Base-by-base conservation (phyloP, 164 flowering plant genomes). In the Aristolochia californica region DNA sequence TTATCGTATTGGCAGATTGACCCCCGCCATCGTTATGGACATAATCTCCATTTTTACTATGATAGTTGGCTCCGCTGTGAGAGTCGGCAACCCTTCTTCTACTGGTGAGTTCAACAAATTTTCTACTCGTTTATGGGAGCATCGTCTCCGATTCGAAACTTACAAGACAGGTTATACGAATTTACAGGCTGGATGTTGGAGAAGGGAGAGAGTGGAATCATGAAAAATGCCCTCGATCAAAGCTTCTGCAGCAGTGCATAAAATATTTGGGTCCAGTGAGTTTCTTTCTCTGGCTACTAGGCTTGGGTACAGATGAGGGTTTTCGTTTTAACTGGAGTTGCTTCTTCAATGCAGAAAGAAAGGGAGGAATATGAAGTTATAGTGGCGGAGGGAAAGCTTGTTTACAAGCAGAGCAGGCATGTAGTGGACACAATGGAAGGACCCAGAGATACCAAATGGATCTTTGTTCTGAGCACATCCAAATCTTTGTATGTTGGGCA, bases 11-110 rank as follows among this genome's bases (percentile, higher is more conserved):
- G n/a, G 70, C 63, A 93, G 98, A 93, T 93, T 61, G 98, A 93
- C 74, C 96, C 97, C 43, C 79, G 98, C 18, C 98, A 93, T 60
- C 95, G 98, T 4, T 93, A 93, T 69, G 98, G 98, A 26, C 97
- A 89, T 60, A 93, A 89, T 68, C 89, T 93, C 56, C 96, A 87
- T 34, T 82, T 83, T 62, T 93, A 89, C 61, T 93, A 83, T 63
- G 79, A 50, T 61, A 75, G 59, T 17, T 93, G 98, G 98, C 83
- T 89, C n/a, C 83, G 79, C 10, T 85, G 97, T 64, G 74, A 83
- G 18, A 89, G 97, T 59, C 73, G 61, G 70, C 78, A 93, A 40
- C 98, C 98, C 13, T 93, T 88, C 71, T 93, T 93, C 74, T 89
- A 93, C 66, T 93, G 98, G 98, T 89, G 80, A 75, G n/a, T n/a